Percentiles rank a stretch among this genome's conserved stretches.
phyloP scores from a whole-genome alignment of 371 early-diverging fungal genomes.

The Apophysomyces variabilis region DNA sequence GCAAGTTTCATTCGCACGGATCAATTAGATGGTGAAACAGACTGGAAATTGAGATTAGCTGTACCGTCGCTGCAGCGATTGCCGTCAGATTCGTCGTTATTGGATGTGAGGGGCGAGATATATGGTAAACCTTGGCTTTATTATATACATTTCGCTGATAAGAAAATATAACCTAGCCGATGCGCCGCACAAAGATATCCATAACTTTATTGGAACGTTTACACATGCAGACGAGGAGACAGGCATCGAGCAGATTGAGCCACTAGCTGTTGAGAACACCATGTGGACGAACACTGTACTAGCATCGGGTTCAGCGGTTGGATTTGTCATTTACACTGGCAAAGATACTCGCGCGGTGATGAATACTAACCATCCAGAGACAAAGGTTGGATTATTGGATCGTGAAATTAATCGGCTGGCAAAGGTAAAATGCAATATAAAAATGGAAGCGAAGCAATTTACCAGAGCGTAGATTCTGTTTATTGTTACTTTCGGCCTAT shows the following conservation, averaged over 20 bases:
- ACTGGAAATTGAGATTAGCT: slow-evolving; percentile 97
- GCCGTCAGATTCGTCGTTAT: slow-evolving; percentile 60
- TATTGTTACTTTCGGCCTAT: slow-evolving; percentile 80
- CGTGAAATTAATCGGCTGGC: slow-evolving; percentile 92
- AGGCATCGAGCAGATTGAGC: slow-evolving; percentile 59
- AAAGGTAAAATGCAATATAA: slow-evolving; percentile 62
- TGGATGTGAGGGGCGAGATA: slow-evolving; percentile 68
- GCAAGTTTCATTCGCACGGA: slow-evolving; percentile 99
- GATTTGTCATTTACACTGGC: slow-evolving; percentile 98
- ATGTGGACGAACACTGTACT: slow-evolving; percentile 99
- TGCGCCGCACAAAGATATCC: slow-evolving; percentile 96
- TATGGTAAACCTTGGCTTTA: slow-evolving; percentile 57
- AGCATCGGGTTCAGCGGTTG: slow-evolving; percentile 93
- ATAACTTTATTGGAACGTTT: slow-evolving; percentile 92
- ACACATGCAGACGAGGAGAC: slow-evolving; percentile 54
- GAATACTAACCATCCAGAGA: slow-evolving; percentile 96
- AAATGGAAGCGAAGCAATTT: slow-evolving; percentile 16
- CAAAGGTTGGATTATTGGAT: slow-evolving; percentile 97
- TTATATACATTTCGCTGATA: slow-evolving; percentile 4
- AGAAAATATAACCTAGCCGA: slow-evolving; percentile 62
- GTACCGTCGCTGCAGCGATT: slow-evolving; percentile 82
- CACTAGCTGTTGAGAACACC: slow-evolving; percentile 93
- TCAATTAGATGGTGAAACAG: slow-evolving; percentile 99
- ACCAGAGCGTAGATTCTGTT: slow-evolving; percentile 70
- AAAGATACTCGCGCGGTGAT: slow-evolving; percentile 96